Base-by-base conservation (phyloP, 75 land plant species). In the Adiantum capillusveneris region DNA sequence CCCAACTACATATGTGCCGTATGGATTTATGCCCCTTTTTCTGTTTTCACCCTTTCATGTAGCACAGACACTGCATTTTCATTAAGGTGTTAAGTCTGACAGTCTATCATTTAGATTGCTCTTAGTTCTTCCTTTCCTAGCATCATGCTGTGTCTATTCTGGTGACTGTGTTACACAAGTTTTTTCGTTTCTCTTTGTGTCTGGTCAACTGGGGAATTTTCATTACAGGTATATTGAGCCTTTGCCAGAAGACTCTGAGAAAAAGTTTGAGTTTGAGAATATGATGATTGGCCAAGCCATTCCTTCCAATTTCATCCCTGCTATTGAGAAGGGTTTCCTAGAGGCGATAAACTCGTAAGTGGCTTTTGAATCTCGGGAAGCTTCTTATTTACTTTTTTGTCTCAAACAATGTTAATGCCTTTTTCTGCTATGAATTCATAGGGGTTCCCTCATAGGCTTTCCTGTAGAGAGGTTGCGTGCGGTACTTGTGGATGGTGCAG, bases 261-360 rank as follows among this genome's bases (percentile, higher is more conserved):
- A 80, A 42, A 95, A 95, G 67, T 86, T 95, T 79, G 88, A 95
- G 61, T 95, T 95, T 67, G 86, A 95, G 29, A 95, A 90, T 64
- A 63, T 68, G 77, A 79, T 95, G 67, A 69, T 95, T 18, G 99
- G 99, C 7, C 92, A 86, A 76, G 91, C 84, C 28, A 71, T 95
- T 12, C 99, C 99, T 29, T 79, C 90, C 14, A 69, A 65, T 44
- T 95, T 83, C 57, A 83, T 95, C 25, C 91, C 97, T 34, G 83
- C 96, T 13, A 95, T 95, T 61, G 99, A 95, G 71, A 95, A 95
- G 59, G 99, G 97, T 34, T 90, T 95, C 56, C 84, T 53, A 57
- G 97, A 90, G 77, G 99, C 99, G 25, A 56, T 69, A 52, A 95
- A 95, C 58, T 95, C 99, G 97, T 95, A 69, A 80, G 97, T 34